phyloP scores from a whole-genome alignment of 257 asterid species.

The Cordia subcordata region DNA sequence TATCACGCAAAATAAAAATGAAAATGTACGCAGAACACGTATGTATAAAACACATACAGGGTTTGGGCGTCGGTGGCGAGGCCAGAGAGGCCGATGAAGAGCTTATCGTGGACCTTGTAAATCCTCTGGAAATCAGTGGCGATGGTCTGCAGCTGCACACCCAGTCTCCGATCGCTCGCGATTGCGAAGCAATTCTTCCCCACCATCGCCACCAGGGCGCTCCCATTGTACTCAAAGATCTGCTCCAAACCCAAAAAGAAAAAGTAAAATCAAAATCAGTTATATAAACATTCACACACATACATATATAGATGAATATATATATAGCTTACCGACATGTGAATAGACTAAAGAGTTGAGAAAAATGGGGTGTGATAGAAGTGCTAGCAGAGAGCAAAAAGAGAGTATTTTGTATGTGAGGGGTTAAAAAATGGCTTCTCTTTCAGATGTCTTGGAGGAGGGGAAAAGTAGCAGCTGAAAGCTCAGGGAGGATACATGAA shows the following conservation, averaged over 20 bases:
- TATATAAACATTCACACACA: too few species aligned
- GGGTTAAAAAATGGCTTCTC: too few species aligned
- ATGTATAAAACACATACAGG: conserved; percentile 33
- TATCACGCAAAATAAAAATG: neutral
- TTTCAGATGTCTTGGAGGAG: too few species aligned
- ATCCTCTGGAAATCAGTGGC: conserved; percentile 89
- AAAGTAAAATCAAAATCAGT: neutral
- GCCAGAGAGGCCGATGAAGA: conserved; percentile 82
- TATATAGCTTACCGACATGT: neutral
- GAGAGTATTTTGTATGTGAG: too few species aligned
- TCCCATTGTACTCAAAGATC: conserved; percentile 98
- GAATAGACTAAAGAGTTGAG: neutral
- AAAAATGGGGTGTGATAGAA: too few species aligned
- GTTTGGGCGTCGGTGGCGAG: conserved; percentile 92
- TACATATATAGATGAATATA: neutral
- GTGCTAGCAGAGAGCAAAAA: too few species aligned
- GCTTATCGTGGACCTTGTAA: conserved; percentile 70
- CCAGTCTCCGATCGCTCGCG: conserved; percentile 90
- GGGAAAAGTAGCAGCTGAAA: too few species aligned
- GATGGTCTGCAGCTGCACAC: conserved; percentile 86
- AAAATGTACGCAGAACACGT: neutral
- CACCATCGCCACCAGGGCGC: conserved; percentile 95
- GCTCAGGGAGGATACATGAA: too few species aligned
- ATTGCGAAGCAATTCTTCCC: conserved; percentile 96
- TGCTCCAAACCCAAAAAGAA: conserved; percentile 26